Conservation (phyloP, 257 asterid genomes). For the Rubia yunnanensis region DNA sequence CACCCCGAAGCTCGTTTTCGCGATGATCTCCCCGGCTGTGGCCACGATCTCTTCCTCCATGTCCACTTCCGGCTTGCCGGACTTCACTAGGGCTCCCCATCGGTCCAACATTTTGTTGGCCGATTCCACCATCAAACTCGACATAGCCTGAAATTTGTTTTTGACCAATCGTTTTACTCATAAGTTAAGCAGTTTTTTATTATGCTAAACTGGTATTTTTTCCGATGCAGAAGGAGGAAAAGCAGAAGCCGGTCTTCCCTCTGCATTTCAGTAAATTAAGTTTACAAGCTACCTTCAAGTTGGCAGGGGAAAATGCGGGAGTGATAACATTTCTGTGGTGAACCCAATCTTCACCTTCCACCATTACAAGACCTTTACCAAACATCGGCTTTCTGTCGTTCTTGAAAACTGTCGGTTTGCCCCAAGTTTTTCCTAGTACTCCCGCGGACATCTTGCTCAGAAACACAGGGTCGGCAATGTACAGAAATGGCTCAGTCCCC, state of each 20-base stretch:
- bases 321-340: conserved; percentile 68
- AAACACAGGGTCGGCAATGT: conserved; percentile 77
- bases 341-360: conserved; percentile 93
- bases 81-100: conserved; percentile 39
- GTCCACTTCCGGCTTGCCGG: conserved; percentile 53
- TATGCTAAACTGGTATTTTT: no score
- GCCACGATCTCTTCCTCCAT: conserved; percentile 56
- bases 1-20: conserved; percentile 64
- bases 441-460: conserved; percentile 50
- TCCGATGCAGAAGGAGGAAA: no score
- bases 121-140: conserved; percentile 65
- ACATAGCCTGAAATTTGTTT: conserved; percentile 90
- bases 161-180: no score
- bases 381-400: conserved; percentile 82
- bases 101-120: conserved; percentile 51
- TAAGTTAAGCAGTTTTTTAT: no score
- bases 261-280: neutral
- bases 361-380: conserved; percentile 75
- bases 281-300: conserved; percentile 46
- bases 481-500: conserved; percentile 85
- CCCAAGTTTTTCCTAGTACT: conserved; percentile 71
- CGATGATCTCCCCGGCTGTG: conserved; percentile 81
- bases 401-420: conserved; percentile 76
- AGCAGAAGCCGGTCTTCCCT: no score
- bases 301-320: conserved; percentile 72